Evolutionary conservation across 352 stramenopile species (phyloP).

Genomic region (Phytopythium oedochilum): DNA sequence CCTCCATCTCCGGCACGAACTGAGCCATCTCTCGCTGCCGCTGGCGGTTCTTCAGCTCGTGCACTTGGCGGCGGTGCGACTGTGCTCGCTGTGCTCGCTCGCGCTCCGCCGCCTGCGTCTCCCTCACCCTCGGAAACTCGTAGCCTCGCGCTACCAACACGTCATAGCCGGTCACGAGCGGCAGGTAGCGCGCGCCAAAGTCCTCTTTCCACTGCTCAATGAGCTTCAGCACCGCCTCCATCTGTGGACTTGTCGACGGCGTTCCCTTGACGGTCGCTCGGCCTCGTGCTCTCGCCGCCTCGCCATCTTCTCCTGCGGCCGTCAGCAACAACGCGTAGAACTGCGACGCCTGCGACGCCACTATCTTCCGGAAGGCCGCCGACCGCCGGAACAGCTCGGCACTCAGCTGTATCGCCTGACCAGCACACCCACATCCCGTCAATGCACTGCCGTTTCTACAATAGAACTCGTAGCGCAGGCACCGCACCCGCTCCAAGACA

Average conservation of each 20-base stretch:
- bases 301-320: slow-evolving; percentile 33
- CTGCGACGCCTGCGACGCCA: slow-evolving; percentile 28
- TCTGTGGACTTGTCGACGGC: slow-evolving; percentile 6
- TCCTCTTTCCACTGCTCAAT: slow-evolving; percentile 59
- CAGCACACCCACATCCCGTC: neutral
- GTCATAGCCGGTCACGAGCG: slow-evolving; percentile 44
- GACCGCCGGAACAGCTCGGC: slow-evolving; percentile 58
- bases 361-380: slow-evolving; percentile 35
- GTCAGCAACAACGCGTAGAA: slow-evolving; percentile 50
- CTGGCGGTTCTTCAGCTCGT: slow-evolving; percentile 20
- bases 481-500: slow-evolving; percentile 1
- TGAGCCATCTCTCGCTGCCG: slow-evolving; percentile 41
- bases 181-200: slow-evolving; percentile 54
- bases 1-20: slow-evolving; percentile 58
- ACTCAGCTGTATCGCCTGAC: slow-evolving; percentile 29
- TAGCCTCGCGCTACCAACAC: slow-evolving; percentile 48
- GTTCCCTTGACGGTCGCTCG: neutral
- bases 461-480: neutral
- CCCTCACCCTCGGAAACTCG: slow-evolving; percentile 28
- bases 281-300: neutral
- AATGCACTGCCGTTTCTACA: neutral
- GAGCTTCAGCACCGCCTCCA: slow-evolving; percentile 34
- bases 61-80: slow-evolving; percentile 19
- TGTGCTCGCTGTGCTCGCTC: slow-evolving; percentile 18
- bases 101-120: neutral